Conservation (phyloP, 2,329 filamentous ascomycete genomes). For the Fusarium brevicatenulatum region DNA sequence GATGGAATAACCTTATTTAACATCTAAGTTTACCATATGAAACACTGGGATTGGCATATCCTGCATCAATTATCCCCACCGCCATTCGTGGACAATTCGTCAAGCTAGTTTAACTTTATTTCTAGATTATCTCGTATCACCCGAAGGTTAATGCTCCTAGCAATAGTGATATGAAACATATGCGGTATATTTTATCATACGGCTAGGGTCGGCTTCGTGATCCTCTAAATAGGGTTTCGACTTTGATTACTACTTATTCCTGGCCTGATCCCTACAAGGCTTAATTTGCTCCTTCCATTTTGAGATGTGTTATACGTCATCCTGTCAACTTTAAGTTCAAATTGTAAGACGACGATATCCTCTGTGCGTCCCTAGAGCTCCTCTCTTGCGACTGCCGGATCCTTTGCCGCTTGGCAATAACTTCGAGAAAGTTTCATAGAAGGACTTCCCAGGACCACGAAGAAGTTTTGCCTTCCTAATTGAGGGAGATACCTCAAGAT, state of each 20-base stretch:
- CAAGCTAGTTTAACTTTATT: not conserved
- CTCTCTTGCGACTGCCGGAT: not conserved
- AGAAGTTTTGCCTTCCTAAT: not conserved
- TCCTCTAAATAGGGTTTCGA: accelerated
- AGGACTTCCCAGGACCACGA: accelerated
- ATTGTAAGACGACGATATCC: accelerated
- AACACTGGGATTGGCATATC: not conserved
- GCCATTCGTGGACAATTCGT: not conserved
- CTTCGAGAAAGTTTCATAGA: not conserved
- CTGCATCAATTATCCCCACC: not conserved
- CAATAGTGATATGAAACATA: not conserved
- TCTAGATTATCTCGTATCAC: not conserved
- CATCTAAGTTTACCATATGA: not conserved
- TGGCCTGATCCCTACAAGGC: not conserved
- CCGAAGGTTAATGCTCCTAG: not conserved
- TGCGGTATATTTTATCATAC: not conserved
- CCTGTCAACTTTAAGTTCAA: accelerated
- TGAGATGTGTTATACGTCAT: not conserved
- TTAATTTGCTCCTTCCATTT: not conserved
- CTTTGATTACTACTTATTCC: too few species aligned
- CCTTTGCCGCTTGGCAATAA: accelerated
- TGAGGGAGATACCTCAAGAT: not conserved
- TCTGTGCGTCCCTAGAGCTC: accelerated
- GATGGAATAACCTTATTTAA: not conserved
- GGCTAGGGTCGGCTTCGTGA: not conserved